phyloP scores from a whole-genome alignment of 1,284 basidiomycete species.

The Fomitopsis schrenkii region DNA sequence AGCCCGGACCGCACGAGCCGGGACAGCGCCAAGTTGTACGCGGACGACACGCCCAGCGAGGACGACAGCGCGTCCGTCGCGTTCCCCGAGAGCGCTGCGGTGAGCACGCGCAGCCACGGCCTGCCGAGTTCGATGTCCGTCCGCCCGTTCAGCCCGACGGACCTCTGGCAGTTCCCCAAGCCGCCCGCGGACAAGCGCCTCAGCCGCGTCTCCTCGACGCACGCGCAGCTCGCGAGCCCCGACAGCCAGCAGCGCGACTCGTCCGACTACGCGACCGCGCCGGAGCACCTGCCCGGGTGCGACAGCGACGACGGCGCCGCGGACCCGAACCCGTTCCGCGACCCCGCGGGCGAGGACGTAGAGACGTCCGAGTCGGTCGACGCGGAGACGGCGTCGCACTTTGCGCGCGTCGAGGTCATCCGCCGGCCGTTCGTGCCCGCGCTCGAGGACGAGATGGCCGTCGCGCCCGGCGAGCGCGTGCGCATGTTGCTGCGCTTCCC shows the following conservation, averaged over 20 bases:
- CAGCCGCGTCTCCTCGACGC: slow-evolving; percentile 7
- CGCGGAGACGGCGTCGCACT: slow-evolving; percentile 25
- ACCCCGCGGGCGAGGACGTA: slow-evolving; percentile 15
- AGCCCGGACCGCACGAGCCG: slow-evolving; percentile 10
- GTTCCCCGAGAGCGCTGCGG: slow-evolving; percentile 21
- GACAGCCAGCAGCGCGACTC: slow-evolving; percentile 8
- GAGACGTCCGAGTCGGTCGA: slow-evolving; percentile 22
- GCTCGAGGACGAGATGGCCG: slow-evolving; percentile 55
- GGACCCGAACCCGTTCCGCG: slow-evolving; percentile 32
- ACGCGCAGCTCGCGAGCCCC: slow-evolving; percentile 2
- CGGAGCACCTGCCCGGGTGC: background rate
- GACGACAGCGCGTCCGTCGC: slow-evolving; percentile 40
- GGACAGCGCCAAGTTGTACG: slow-evolving; percentile 4
- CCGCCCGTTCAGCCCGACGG: slow-evolving; percentile 59
- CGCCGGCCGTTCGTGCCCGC: slow-evolving; percentile 54
- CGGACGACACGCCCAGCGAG: slow-evolving; percentile 16
- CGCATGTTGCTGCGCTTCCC: slow-evolving; percentile 52
- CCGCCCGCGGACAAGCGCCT: slow-evolving; percentile 36
- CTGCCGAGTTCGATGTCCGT: slow-evolving; percentile 50
- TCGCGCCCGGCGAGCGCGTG: slow-evolving; percentile 47
- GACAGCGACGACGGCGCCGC: no score
- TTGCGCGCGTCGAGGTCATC: slow-evolving; percentile 41
- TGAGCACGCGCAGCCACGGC: slow-evolving; percentile 20
- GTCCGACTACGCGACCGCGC: slow-evolving; percentile 13
- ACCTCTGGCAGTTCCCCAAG: slow-evolving; percentile 62